A percentile compares a stretch with the other conserved stretches of the same genome.
These are phyloP conservation scores for Chrysoporthe austroafricana DNA, from an alignment of 2,329 filamentous ascomycete genomes.

Conservation along the genomic window DNA sequence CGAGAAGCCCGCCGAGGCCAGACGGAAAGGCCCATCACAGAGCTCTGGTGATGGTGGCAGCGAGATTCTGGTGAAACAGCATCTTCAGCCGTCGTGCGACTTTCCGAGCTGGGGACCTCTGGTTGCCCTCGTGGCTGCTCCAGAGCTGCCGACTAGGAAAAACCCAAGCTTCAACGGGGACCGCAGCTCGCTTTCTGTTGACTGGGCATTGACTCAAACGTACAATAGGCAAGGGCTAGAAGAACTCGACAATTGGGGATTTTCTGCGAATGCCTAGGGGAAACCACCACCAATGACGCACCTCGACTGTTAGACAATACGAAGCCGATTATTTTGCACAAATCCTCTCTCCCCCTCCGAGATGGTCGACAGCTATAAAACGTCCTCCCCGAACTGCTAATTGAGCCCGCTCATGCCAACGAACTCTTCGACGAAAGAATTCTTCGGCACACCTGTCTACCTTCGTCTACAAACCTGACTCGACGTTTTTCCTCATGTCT, in stretches of 20 bases:
- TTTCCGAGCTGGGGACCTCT: neutral
- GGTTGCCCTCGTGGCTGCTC: slow-evolving; percentile 3
- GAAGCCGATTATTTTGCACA: neutral
- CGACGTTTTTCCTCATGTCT: slow-evolving; percentile 22
- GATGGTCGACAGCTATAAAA: slow-evolving; percentile 4
- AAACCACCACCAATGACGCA: slow-evolving; percentile 14
- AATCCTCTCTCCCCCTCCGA: slow-evolving; percentile 7
- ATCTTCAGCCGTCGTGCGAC: neutral
- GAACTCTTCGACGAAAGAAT: neutral
- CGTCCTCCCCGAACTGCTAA: slow-evolving; percentile 1
- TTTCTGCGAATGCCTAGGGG: slow-evolving; percentile 4
- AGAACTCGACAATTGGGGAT: neutral
- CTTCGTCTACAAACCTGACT: slow-evolving; percentile 7
- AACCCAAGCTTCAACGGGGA: slow-evolving; percentile 16
- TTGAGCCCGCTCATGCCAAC: neutral
- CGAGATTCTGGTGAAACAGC: neutral
- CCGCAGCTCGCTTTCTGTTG: slow-evolving; percentile 10
- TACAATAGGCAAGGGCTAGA: slow-evolving; percentile 20
- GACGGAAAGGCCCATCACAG: slow-evolving; percentile 11
- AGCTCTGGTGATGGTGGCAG: neutral
- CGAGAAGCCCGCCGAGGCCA: neutral
- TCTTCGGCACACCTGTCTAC: neutral
- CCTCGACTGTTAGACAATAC: slow-evolving; percentile 17
- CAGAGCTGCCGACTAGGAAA: slow-evolving; percentile 9
- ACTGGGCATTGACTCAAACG: slow-evolving; percentile 26